Evolutionary conservation across 768 basidiomycete genomes (phyloP).

Genomic region (Melanogaster broomeanus): DNA sequence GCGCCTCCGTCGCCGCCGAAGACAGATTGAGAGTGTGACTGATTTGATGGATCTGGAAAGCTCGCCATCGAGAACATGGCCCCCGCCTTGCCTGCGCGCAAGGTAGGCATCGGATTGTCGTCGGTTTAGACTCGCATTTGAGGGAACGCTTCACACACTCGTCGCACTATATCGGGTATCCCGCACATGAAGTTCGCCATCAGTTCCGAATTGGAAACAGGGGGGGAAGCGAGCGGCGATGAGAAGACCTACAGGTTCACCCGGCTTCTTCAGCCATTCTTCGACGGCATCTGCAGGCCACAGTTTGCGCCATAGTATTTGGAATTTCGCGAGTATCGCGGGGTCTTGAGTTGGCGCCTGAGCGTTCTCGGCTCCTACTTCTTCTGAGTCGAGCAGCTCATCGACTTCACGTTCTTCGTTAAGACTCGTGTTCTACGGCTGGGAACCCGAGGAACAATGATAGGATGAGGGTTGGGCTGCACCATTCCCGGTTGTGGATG

Average conservation of each 20-base stretch:
- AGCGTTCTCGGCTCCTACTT: neutral
- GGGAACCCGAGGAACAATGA: neutral
- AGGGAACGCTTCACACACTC: slow-evolving; percentile 1
- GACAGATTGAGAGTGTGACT: neutral
- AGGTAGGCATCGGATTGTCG: slow-evolving; percentile 2
- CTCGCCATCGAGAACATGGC: slow-evolving; percentile 1
- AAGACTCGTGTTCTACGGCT: neutral
- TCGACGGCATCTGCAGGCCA: slow-evolving; percentile 1
- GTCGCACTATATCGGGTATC: neutral
- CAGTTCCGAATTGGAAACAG: neutral
- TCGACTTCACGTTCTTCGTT: slow-evolving; percentile 7
- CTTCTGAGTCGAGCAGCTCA: neutral
- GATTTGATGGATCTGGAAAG: slow-evolving; percentile 4
- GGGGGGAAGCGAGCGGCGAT: neutral
- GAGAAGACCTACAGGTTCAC: neutral
- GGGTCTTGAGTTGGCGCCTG: neutral
- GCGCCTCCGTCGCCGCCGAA: neutral
- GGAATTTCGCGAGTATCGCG: slow-evolving; percentile 1
- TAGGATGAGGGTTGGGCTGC: neutral
- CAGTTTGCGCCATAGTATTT: slow-evolving; percentile 1
- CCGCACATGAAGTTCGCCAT: neutral
- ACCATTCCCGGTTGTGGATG: neutral
- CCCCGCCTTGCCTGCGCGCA: slow-evolving; percentile 3
- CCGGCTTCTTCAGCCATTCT: slow-evolving; percentile 2
- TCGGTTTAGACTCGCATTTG: slow-evolving; percentile 2